Evolutionary conservation across 345 rosid genomes (phyloP), one percentile per base, ranked within the genome.

Genomic region (Syzygium jambos): DNA sequence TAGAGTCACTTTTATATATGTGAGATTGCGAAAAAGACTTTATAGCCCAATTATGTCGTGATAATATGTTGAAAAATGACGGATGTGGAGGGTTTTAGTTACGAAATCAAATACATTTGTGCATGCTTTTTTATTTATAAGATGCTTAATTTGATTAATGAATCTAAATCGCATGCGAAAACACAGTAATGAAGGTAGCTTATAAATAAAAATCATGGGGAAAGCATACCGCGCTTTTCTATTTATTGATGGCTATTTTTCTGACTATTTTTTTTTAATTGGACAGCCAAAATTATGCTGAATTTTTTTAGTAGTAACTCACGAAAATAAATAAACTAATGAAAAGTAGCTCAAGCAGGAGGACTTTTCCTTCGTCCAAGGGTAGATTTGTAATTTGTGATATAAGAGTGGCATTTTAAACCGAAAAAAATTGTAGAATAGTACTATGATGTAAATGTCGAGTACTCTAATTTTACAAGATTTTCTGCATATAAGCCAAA

Each of bases 81-180:
- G 12, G 61, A 56, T 0, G n/a, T 56, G 13, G 13, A 56, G 12
- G 1, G 23, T 22, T 0, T 56, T 23, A 23, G n/a, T 5, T 3
- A 57, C 4, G 15, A 0, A 29, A 63, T 63, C 2, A 0, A 15
- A 63, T 14, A 29, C 38, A 13, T 6, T 11, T 21, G 0, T 30
- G 43, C 78, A 2, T 30, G 22, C 41, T 65, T 65, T 61, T 30
- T 29, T 11, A 30, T 30, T 65, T 65, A 29, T 16, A 30, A 7
- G 22, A 29, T 65, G 30, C 30, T 15, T 21, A 65, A 30, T 30
- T 65, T 30, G 22, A 65, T 65, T 30, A n/a, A n/a, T 61, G 1
- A 29, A 63, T 15, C 14, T 14, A 15, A 22, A 14, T 61, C 9
- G 5, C 38, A n/a, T 63, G 13, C 43, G 6, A 41, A 41, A 41